Evolutionary conservation across 2,329 filamentous ascomycete genomes (phyloP).

Genomic region (Botryotinia convoluta): DNA sequence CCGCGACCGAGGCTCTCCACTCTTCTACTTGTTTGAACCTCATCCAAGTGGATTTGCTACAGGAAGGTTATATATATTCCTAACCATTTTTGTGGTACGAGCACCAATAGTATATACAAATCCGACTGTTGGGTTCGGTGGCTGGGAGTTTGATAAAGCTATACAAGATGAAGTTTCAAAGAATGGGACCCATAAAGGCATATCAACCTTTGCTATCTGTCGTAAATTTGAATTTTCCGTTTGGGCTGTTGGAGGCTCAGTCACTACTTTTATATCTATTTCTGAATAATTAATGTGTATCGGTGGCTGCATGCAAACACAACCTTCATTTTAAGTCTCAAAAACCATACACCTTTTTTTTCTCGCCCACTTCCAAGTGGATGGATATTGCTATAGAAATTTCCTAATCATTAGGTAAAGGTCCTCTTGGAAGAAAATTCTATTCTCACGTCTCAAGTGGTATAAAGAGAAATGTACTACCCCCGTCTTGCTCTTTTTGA

Average conservation of each 20-base stretch:
- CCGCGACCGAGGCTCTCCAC: conserved; percentile 11
- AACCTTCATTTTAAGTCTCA: not conserved
- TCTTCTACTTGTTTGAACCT: not conserved
- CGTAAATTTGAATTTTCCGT: not conserved
- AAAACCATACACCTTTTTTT: not conserved
- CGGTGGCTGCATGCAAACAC: not conserved
- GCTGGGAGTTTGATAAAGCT: not conserved
- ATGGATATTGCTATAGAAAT: not conserved
- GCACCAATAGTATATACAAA: not conserved
- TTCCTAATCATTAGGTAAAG: not conserved
- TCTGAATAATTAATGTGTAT: not conserved
- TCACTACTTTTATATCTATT: not conserved
- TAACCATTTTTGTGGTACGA: not conserved
- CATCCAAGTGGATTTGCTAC: conserved; percentile 1
- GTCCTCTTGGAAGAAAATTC: not conserved
- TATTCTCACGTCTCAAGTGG: not conserved
- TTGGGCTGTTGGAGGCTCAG: not conserved
- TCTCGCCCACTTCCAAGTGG: not conserved
- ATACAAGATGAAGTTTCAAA: not conserved
- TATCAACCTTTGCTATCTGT: not conserved
- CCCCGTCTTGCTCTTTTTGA: not conserved
- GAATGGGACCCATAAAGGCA: not conserved
- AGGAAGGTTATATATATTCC: not conserved
- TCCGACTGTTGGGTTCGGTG: not conserved
- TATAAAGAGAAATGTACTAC: not conserved